These are phyloP conservation scores for Albifimbria verrucaria DNA, from an alignment of 2,329 filamentous ascomycete genomes.

Conservation along the genomic window DNA sequence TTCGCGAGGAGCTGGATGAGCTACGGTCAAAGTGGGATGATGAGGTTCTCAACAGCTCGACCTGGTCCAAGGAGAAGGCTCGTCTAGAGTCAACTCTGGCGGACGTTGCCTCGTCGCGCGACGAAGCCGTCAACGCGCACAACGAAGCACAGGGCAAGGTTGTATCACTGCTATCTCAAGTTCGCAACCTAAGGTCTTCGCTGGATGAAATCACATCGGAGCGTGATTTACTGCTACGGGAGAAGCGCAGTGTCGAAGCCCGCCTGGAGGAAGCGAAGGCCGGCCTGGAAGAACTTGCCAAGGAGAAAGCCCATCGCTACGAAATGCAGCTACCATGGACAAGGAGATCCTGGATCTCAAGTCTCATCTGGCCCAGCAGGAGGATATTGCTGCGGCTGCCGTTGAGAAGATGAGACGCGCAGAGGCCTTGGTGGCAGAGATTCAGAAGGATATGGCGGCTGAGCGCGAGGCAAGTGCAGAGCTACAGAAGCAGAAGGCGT, in stretches of 20 bases:
- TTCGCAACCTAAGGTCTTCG: slow-evolving; percentile 75
- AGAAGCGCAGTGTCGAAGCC: slow-evolving; percentile 86
- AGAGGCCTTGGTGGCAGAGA: slow-evolving; percentile 80
- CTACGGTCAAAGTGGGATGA: slow-evolving; percentile 97
- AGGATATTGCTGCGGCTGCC: slow-evolving; percentile 86
- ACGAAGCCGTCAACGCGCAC: slow-evolving; percentile 89
- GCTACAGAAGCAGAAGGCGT: slow-evolving; percentile 85
- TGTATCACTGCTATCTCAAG: slow-evolving; percentile 84
- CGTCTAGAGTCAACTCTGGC: slow-evolving; percentile 85
- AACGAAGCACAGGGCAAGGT: slow-evolving; percentile 94
- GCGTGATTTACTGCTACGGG: slow-evolving; percentile 77
- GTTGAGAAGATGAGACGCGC: slow-evolving; percentile 97
- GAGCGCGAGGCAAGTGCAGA: slow-evolving; percentile 80
- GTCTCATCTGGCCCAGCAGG: slow-evolving; percentile 82
- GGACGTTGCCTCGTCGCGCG: slow-evolving; percentile 84
- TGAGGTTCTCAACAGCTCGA: slow-evolving; percentile 94
- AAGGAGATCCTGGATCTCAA: slow-evolving; percentile 88
- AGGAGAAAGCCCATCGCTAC: slow-evolving; percentile 80
- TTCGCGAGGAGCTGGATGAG: slow-evolving; percentile 95
- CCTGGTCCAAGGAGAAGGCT: slow-evolving; percentile 97
- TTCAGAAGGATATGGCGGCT: slow-evolving; percentile 85
- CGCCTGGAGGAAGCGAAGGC: slow-evolving; percentile 84
- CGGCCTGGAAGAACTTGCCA: slow-evolving; percentile 82
- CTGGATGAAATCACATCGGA: slow-evolving; percentile 85
- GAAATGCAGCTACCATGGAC: slow-evolving; percentile 85